Evolutionary conservation across 1,139 yeast species (phyloP), one percentile per base, ranked within the genome.

Genomic region (Yamadazyma epiphylla): DNA sequence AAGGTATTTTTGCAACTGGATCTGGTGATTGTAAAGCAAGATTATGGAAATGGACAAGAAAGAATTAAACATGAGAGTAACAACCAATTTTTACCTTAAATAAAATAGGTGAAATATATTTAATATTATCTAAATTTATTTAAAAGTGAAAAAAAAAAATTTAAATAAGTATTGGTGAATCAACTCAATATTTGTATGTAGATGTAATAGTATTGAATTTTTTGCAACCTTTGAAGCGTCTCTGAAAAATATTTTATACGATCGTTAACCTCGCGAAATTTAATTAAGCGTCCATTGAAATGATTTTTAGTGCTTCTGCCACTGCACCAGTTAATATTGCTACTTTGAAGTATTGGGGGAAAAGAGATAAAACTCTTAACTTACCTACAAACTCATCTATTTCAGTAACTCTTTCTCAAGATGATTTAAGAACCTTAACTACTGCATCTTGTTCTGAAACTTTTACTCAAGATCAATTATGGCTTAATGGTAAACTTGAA

Each of bases 311-410:
- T 31, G 91, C 95, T 8, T 78, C 95, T 9, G 81, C 86, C 29
- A 88, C 97, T 23, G 98, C 98, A 3, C 98, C 98, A 11, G 98
- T 91, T 34, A 91, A 91, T 58, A 91, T 91, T 56, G 98, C 98
- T 24, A 89, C 97, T 27, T 72, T 91, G 45, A 91, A 91, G 62
- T 94, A 91, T 64, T 91, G 99, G 99, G 98, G 99, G 29, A 91
- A 91, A 61, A 76, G 98, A 52, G 96, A 91, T 58, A 80, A 80
- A 39, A 65, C 70, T 29, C 74, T 91, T 51, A 91, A 91, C 53
- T 69, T 91, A 35, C 99, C 99, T 28, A 91, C 98, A 35, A 91
- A 91, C 63, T 83, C 94, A 8, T 88, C 96, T 17, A 87, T 91
- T 45, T 87, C 96, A 13, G 96, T 94, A 28, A 91, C 99, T 7